A percentile compares a stretch with the other conserved stretches of the same genome.
phyloP scores from a whole-genome alignment of 2,329 filamentous ascomycete genomes.

The Epichloe gansuensis region DNA sequence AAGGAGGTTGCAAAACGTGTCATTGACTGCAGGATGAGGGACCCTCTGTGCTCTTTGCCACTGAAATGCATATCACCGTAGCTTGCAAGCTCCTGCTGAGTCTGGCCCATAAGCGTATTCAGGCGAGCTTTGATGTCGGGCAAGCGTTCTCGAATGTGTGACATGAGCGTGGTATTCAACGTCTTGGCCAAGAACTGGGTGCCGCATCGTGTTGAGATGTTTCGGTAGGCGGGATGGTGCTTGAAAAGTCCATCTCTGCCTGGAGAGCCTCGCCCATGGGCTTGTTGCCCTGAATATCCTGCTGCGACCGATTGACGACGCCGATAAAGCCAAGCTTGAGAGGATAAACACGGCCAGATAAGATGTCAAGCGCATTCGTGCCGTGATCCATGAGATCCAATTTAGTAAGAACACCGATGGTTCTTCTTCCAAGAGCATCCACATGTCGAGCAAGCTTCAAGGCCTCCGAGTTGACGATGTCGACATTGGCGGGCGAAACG shows the following conservation, averaged over 20 bases:
- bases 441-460: conserved; percentile 95
- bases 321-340: conserved; percentile 96
- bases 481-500: conserved; percentile 93
- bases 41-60: conserved; percentile 91
- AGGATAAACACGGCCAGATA: conserved; percentile 94
- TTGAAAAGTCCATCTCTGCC: conserved; percentile 91
- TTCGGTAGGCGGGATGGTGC: conserved; percentile 92
- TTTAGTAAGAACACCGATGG: conserved; percentile 94
- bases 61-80: conserved; percentile 98
- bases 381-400: conserved; percentile 98
- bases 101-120: conserved; percentile 99
- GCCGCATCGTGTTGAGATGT: conserved; percentile 86
- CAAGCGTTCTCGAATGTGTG: conserved; percentile 86
- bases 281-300: conserved; percentile 94
- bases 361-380: conserved; percentile 92
- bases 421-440: conserved; percentile 84
- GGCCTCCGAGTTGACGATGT: conserved; percentile 96
- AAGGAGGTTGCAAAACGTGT: conserved; percentile 96
- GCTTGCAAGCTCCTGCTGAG: conserved; percentile 93
- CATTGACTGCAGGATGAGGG: conserved; percentile 92
- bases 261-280: conserved; percentile 85
- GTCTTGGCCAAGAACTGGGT: conserved; percentile 92
- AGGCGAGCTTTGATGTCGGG: conserved; percentile 96
- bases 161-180: conserved; percentile 89
- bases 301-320: conserved; percentile 94